Evolutionary conservation across 2,329 filamentous ascomycete species (phyloP), one percentile per base, ranked within the genome.

Genomic region (Colletotrichum filicis): DNA sequence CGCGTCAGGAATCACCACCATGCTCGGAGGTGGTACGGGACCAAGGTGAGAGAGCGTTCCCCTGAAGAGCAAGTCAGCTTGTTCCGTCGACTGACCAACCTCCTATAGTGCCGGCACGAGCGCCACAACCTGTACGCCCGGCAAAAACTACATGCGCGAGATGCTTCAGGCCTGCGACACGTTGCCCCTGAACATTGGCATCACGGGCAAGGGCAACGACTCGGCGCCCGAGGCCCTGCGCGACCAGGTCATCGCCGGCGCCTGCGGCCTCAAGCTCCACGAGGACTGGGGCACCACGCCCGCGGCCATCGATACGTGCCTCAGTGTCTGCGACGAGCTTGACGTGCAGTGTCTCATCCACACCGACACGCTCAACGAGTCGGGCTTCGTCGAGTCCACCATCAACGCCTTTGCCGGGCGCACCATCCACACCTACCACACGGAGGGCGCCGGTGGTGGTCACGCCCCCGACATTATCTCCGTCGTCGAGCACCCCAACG

Each of bases 281-380:
- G 96, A 98, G 84, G 96, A 98, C 82, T 98, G 96, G 96, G 96
- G 96, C 66, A 92, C 90, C 26, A 98, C 96, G 1, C 96, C 96
- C 0, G 93, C 94, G 1, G 95, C 95, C 26, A 98, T 98, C 79
- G 95, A 98, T 81, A 88, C 93, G 2, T 98, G 96, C 79, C 88
- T 97, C 12, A 85, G 85, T 1, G 93, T 98, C 56, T 98, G 95
- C 81, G 96, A 98, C 78, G 93, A 97, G 80, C 90, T 94, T 68
- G 96, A 98, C 79, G 91, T 98, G 30, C 96, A 98, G 82, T 97
- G 94, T 76, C 90, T 98, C 76, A 97, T 98, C 78, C 96, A 98
- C 82, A 98, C 95, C 0, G 96, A 98, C 82, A 98, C 96, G 0
- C 90, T 98, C 74, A 98, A 98, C 82, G 96, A 98, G 83, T 96